Evolutionary conservation across 176 grass and related monocot species (phyloP).

Genomic region (Luzula sylvatica): DNA sequence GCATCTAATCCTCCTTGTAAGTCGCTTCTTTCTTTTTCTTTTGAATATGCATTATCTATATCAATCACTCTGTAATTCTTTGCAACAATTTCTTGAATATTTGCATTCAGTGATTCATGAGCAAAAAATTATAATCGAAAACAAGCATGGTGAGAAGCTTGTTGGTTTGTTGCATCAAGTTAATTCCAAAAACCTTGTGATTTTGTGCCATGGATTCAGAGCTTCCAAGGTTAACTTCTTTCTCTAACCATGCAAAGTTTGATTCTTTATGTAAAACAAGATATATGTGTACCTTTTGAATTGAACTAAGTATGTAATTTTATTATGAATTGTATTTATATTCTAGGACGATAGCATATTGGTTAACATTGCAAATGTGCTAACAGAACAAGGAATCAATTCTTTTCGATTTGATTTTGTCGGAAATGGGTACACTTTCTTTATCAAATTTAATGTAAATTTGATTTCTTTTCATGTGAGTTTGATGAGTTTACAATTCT

Average conservation of each 20-base stretch:
- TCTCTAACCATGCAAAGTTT: not conserved
- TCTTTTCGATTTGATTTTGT: conserved; percentile 87
- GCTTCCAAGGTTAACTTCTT: conserved; percentile 60
- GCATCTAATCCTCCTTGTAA: conserved; percentile 7
- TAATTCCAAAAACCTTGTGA: conserved; percentile 59
- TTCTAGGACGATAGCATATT: conserved; percentile 76
- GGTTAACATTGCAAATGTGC: conserved; percentile 38
- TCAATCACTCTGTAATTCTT: conserved; percentile 3
- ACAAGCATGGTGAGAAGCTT: conserved; percentile 60
- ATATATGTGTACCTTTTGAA: too few species aligned
- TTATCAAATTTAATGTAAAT: not conserved
- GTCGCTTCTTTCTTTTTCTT: conserved; percentile 6
- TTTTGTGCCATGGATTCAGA: conserved; percentile 76
- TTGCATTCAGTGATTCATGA: conserved; percentile 24
- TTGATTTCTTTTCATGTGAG: not conserved
- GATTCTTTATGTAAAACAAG: not conserved
- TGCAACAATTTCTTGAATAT: not conserved
- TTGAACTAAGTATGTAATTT: not conserved
- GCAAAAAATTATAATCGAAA: conserved; percentile 44
- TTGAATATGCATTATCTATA: not conserved
- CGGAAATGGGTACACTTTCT: conserved; percentile 65
- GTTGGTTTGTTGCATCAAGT: conserved; percentile 63
- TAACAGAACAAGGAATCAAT: conserved; percentile 39
- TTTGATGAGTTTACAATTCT: not conserved
- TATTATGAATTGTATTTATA: not conserved